Conservation (phyloP, 2,329 filamentous ascomycete species). For the Hypoxylon sp. region DNA sequence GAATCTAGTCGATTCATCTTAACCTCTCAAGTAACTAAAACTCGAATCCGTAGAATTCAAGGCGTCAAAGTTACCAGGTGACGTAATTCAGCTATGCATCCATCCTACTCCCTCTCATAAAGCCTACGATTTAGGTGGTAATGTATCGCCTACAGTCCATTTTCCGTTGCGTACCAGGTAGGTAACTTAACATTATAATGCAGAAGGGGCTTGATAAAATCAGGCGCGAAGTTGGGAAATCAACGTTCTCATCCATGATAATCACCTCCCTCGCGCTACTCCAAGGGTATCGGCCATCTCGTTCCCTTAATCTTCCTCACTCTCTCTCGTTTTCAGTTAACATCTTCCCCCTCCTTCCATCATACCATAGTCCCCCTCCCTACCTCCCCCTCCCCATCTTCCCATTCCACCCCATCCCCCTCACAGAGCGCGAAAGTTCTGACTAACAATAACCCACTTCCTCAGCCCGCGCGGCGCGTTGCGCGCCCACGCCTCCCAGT, state of each 20-base stretch:
- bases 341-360: background rate
- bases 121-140: background rate
- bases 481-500: conserved; percentile 71
- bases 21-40: background rate
- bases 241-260: background rate
- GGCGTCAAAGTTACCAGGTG: background rate
- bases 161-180: background rate
- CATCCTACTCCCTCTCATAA: background rate
- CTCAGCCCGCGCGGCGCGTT: conserved; percentile 68
- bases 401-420: background rate
- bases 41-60: background rate
- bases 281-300: background rate
- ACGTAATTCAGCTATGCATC: background rate
- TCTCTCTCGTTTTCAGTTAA: background rate
- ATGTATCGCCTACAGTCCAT: background rate
- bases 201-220: background rate
- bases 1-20: background rate
- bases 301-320: background rate
- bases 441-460: conserved; percentile 77
- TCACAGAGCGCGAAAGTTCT: conserved; percentile 76
- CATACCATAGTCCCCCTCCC: background rate
- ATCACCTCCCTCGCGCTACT: background rate
- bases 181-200: background rate
- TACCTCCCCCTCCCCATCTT: background rate
- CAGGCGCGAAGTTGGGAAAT: background rate